phyloP scores from a whole-genome alignment of 2,329 filamentous ascomycete species.

The Pseudogymnoascus sp. region DNA sequence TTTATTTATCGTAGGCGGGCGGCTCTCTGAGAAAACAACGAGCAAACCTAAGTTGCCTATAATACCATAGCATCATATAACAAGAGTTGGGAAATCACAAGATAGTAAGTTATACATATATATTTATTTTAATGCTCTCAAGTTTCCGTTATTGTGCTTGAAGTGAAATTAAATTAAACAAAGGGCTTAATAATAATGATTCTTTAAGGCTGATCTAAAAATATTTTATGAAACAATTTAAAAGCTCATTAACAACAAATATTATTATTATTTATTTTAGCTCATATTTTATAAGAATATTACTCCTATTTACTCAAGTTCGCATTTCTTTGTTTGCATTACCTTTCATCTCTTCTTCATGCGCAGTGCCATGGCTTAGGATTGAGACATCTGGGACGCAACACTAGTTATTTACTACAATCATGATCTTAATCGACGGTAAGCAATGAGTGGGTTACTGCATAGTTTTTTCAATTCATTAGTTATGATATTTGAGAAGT shows the following conservation, averaged over 20 bases:
- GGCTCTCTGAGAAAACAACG: too few relatives aligned
- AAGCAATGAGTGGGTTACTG: background rate
- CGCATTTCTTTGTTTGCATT: background rate
- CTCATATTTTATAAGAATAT: background rate
- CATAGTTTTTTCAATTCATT: background rate
- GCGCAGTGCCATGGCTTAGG: background rate
- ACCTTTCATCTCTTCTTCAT: background rate
- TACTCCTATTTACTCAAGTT: background rate
- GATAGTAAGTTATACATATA: background rate
- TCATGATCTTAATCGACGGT: background rate
- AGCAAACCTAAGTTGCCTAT: too few relatives aligned
- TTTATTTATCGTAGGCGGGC: too few relatives aligned
- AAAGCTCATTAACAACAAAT: background rate
- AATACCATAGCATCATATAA: too few relatives aligned
- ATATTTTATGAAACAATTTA: background rate
- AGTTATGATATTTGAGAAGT: background rate
- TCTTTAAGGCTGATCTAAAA: background rate
- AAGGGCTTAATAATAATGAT: background rate
- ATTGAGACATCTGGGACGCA: background rate
- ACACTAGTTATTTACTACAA: background rate
- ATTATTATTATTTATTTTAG: background rate
- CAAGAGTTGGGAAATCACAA: background rate
- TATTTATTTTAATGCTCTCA: background rate
- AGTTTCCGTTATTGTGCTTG: background rate
- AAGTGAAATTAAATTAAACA: background rate